Percentiles rank a stretch among this genome's conserved stretches.
Evolutionary conservation across 225 moss, liverwort and hornwort species (phyloP).

Genomic region (Pseudoscleropodium purum): DNA sequence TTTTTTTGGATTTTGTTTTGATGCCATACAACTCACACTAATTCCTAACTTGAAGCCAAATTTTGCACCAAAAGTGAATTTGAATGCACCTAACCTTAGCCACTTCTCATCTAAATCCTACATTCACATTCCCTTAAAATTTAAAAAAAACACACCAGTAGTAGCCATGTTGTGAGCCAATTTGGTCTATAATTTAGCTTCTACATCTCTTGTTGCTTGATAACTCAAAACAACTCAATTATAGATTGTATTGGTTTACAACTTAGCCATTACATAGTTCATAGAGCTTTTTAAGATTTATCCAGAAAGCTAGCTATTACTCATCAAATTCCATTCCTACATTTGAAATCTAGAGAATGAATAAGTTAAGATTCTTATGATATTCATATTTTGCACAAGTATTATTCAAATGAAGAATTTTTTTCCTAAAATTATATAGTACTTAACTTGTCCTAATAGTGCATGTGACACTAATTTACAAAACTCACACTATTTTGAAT

Average conservation of each 20-base stretch:
- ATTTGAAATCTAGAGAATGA: background rate
- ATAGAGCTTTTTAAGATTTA: background rate
- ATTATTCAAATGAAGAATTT: background rate
- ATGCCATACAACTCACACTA: no score
- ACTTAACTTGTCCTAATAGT: background rate
- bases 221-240: background rate
- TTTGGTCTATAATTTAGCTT: accelerated
- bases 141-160: no score
- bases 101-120: no score
- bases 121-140: no score
- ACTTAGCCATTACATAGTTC: background rate
- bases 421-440: background rate
- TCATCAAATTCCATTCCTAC: background rate
- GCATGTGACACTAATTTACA: background rate
- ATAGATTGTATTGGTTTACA: accelerated
- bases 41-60: no score
- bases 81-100: no score
- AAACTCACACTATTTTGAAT: background rate
- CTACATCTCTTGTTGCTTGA: background rate
- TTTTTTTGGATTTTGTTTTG: no score
- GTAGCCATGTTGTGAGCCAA: background rate
- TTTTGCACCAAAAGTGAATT: no score
- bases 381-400: background rate
- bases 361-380: background rate
- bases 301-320: no score